A percentile compares a stretch with the other conserved stretches of the same genome.
phyloP scores from a whole-genome alignment of 2,329 filamentous ascomycete species.

The Anisogramma anomala region DNA sequence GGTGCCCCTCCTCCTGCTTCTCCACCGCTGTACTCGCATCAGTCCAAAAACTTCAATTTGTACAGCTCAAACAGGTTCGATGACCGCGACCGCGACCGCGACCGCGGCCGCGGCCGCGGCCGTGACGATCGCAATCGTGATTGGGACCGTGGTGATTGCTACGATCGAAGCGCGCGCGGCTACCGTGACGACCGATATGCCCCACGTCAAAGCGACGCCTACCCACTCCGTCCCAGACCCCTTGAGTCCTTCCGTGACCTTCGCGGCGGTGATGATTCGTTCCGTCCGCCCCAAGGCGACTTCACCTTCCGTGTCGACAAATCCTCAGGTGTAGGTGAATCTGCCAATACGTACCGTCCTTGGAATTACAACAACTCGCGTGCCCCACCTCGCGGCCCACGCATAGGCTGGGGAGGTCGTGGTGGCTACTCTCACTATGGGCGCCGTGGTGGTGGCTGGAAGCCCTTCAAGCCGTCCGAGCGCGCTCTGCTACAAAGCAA shows the following conservation, averaged over 20 bases:
- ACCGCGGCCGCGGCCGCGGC: neutral
- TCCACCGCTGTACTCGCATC: neutral
- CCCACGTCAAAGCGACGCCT: conserved; percentile 2
- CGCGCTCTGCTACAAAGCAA: conserved; percentile 37
- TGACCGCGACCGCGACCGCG: neutral
- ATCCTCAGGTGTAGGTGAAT: conserved; percentile 35
- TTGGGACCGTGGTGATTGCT: conserved; percentile 7
- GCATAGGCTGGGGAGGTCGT: too few species aligned
- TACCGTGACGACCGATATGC: conserved; percentile 14
- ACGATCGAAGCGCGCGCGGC: conserved; percentile 3
- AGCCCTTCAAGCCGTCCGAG: conserved; percentile 31
- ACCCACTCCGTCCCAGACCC: conserved; percentile 5
- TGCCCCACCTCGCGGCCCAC: conserved; percentile 11
- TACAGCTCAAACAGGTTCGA: conserved; percentile 2
- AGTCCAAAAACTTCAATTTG: neutral
- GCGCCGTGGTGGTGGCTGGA: conserved; percentile 5
- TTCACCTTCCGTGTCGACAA: conserved; percentile 46
- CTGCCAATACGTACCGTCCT: neutral
- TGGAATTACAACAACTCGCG: too few species aligned
- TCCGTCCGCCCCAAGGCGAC: conserved; percentile 33
- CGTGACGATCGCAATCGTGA: conserved; percentile 2
- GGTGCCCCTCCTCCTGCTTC: neutral
- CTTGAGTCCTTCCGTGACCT: conserved; percentile 3
- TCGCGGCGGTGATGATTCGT: conserved; percentile 11
- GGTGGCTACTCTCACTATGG: neutral